These are phyloP conservation scores for Cordyceps javanica DNA, from an alignment of 2,329 filamentous ascomycete genomes.

Conservation along the genomic window DNA sequence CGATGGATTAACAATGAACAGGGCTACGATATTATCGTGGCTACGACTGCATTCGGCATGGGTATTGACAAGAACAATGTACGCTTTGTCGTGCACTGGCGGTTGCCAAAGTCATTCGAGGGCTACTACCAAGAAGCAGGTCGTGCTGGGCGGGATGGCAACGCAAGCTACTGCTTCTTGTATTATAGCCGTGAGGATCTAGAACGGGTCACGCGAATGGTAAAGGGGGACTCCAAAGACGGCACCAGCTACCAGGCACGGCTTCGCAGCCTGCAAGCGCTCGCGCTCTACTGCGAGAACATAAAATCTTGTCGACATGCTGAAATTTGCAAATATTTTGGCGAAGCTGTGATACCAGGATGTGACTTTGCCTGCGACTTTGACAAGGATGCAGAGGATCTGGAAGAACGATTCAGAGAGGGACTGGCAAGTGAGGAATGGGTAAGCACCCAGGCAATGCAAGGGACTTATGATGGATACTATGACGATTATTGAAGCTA, in stretches of 20 bases:
- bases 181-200: constrained; percentile 88
- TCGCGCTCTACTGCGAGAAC: constrained; percentile 78
- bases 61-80: constrained; percentile 95
- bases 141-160: constrained; percentile 82
- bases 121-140: constrained; percentile 96
- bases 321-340: constrained; percentile 71
- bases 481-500: constrained; percentile 38
- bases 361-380: constrained; percentile 75
- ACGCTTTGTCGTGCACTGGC: constrained; percentile 92
- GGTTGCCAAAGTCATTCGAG: constrained; percentile 88
- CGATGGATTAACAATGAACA: constrained; percentile 67
- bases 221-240: constrained; percentile 40
- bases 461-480: constrained; percentile 50
- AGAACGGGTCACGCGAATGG: constrained; percentile 60
- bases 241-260: constrained; percentile 43
- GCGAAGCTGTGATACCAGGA: constrained; percentile 50
- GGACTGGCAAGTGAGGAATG: constrained; percentile 56
- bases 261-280: constrained; percentile 56
- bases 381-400: constrained; percentile 59
- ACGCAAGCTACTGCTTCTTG: constrained; percentile 78
- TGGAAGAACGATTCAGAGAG: constrained; percentile 51
- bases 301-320: constrained; percentile 68
- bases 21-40: constrained; percentile 87
- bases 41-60: constrained; percentile 96
- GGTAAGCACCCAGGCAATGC: constrained; percentile 56